A percentile compares a stretch with the other conserved stretches of the same genome.
phyloP scores from a whole-genome alignment of 2,329 filamentous ascomycete genomes.

The Venturia oleaginea region DNA sequence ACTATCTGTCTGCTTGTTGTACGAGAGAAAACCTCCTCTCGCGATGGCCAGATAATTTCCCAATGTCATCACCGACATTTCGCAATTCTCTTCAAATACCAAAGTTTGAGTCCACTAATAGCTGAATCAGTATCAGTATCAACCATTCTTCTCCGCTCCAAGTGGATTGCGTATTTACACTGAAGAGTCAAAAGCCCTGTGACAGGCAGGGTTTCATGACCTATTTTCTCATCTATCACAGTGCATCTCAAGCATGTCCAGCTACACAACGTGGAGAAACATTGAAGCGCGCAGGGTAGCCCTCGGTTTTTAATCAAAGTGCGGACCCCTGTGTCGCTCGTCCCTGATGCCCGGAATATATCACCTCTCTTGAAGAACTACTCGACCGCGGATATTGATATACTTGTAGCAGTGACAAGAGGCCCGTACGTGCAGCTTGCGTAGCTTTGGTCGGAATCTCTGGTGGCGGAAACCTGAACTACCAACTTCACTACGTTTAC shows the following conservation, averaged over 20 bases:
- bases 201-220: background rate
- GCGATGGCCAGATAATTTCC: background rate
- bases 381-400: background rate
- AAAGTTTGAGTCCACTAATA: background rate
- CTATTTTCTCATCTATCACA: background rate
- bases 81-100: background rate
- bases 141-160: background rate
- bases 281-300: background rate
- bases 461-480: background rate
- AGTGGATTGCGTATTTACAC: background rate
- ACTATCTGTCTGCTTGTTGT: background rate
- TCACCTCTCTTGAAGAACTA: background rate
- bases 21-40: background rate
- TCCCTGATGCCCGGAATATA: background rate
- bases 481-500: background rate
- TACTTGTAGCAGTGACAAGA: background rate
- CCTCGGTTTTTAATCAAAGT: conserved; percentile 1
- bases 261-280: background rate
- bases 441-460: background rate
- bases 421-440: background rate
- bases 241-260: background rate
- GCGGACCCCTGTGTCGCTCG: background rate
- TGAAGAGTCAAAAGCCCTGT: background rate
- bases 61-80: background rate
- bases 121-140: background rate